These are phyloP conservation scores for Cryomyces antarcticus DNA, from an alignment of 495 filamentous ascomycete species.

Conservation along the genomic window DNA sequence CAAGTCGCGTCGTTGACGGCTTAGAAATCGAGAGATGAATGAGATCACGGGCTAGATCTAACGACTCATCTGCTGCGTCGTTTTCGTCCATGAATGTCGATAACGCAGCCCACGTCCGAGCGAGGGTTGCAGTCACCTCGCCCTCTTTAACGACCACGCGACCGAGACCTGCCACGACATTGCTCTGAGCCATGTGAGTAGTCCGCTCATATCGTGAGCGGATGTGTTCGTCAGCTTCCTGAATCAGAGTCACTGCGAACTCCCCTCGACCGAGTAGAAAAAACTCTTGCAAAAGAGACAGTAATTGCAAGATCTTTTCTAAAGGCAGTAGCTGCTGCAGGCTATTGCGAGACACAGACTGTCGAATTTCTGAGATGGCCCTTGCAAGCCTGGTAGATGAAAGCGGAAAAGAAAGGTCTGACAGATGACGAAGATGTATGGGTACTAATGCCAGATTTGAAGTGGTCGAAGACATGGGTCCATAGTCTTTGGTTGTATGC, in stretches of 20 bases:
- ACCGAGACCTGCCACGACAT: conserved; percentile 19
- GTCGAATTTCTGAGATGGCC: conserved; percentile 53
- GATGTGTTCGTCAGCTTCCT: conserved; percentile 62
- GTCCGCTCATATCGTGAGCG: conserved; percentile 24
- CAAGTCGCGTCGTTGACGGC: conserved; percentile 8
- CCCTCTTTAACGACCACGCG: conserved; percentile 51
- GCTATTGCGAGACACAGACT: conserved; percentile 61
- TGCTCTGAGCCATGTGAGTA: conserved; percentile 17
- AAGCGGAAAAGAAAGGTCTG: conserved; percentile 49
- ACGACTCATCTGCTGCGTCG: conserved; percentile 48
- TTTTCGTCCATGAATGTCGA: conserved; percentile 48
- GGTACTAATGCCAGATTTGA: conserved; percentile 45
- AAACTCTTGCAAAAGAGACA: conserved; percentile 65
- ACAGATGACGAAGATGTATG: conserved; percentile 53
- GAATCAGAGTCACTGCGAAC: conserved; percentile 69
- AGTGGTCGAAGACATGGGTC: conserved; percentile 21
- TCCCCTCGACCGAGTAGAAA: conserved; percentile 75
- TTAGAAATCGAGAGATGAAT: conserved; percentile 41
- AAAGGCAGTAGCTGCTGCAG: conserved; percentile 63
- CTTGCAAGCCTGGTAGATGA: conserved; percentile 44
- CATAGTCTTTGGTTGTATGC: conserved; percentile 13
- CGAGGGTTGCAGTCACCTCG: conserved; percentile 56
- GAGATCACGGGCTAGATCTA: conserved; percentile 64
- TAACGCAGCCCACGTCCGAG: conserved; percentile 57
- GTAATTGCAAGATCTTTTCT: conserved; percentile 50